phyloP scores from a whole-genome alignment of 179 eudicot genomes.

The Silene noctiflora region DNA sequence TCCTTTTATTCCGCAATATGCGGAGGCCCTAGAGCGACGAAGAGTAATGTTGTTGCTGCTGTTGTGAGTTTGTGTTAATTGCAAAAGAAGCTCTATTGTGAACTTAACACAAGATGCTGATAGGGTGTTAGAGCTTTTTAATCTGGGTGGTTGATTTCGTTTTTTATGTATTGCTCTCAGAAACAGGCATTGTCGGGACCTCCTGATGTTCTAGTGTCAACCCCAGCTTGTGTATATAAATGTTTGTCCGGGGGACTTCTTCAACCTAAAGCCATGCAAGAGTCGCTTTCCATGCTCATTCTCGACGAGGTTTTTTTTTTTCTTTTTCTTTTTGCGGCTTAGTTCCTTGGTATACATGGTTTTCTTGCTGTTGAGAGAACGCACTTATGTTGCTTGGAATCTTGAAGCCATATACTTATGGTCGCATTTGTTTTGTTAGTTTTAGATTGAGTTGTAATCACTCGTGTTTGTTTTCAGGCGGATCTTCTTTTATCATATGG shows the following conservation, averaged over 20 bases:
- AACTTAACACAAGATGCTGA: not conserved
- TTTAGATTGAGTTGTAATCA: slow-evolving; percentile 3
- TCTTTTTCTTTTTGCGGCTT: not conserved
- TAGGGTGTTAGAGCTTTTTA: too few species aligned
- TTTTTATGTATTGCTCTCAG: slow-evolving; percentile 32
- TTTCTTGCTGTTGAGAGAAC: not conserved
- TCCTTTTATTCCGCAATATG: not conserved
- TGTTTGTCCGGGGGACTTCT: slow-evolving; percentile 59
- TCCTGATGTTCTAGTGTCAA: slow-evolving; percentile 83
- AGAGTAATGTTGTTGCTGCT: too few species aligned
- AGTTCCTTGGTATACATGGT: not conserved
- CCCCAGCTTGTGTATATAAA: slow-evolving; percentile 74
- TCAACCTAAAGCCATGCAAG: slow-evolving; percentile 61
- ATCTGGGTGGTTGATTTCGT: not conserved
- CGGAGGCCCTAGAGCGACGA: too few species aligned
- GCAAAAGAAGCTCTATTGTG: not conserved
- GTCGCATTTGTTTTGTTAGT: not conserved
- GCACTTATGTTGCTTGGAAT: not conserved
- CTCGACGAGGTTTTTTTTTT: slow-evolving; percentile 70
- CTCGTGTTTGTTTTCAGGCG: slow-evolving; percentile 52
- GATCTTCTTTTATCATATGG: slow-evolving; percentile 96
- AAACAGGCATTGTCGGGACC: slow-evolving; percentile 69
- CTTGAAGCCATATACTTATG: not conserved
- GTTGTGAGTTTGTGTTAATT: too few species aligned
- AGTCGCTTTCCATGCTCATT: slow-evolving; percentile 78